Conservation (phyloP, 2,329 filamentous ascomycete genomes). For the Fusarium verrucosum region DNA sequence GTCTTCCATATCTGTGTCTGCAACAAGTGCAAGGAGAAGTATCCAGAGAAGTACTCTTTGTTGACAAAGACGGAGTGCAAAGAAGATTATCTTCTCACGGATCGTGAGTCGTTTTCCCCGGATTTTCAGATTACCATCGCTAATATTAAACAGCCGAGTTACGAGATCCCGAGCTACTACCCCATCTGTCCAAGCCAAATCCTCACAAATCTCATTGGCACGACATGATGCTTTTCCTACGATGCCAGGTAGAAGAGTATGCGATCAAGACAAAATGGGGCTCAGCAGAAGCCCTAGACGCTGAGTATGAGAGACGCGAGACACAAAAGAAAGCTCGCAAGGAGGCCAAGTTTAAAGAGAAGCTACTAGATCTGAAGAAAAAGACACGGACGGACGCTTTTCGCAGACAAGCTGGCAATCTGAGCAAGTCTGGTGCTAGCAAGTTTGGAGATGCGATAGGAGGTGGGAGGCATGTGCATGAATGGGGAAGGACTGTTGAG, state of each 20-base stretch:
- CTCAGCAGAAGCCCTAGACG: slow-evolving; percentile 82
- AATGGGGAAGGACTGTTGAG: slow-evolving; percentile 79
- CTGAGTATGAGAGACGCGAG: slow-evolving; percentile 84
- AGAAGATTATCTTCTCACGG: slow-evolving; percentile 94
- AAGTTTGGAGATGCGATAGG: slow-evolving; percentile 82
- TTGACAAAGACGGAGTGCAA: slow-evolving; percentile 96
- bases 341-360: slow-evolving; percentile 90
- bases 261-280: slow-evolving; percentile 94
- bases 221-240: slow-evolving; percentile 97
- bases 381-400: slow-evolving; percentile 92
- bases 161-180: slow-evolving; percentile 85
- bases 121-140: neutral
- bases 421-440: slow-evolving; percentile 61
- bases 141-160: slow-evolving; percentile 72
- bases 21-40: slow-evolving; percentile 84
- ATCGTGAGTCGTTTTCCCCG: slow-evolving; percentile 66
- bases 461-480: slow-evolving; percentile 81
- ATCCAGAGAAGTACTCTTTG: slow-evolving; percentile 91
- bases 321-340: slow-evolving; percentile 84
- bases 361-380: slow-evolving; percentile 90
- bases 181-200: slow-evolving; percentile 88
- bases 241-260: slow-evolving; percentile 94
- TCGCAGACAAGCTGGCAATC: slow-evolving; percentile 71
- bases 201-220: slow-evolving; percentile 97
- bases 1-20: slow-evolving; percentile 81